Base-by-base conservation (phyloP, 139 green algal species). In the Gonium pectorale region DNA sequence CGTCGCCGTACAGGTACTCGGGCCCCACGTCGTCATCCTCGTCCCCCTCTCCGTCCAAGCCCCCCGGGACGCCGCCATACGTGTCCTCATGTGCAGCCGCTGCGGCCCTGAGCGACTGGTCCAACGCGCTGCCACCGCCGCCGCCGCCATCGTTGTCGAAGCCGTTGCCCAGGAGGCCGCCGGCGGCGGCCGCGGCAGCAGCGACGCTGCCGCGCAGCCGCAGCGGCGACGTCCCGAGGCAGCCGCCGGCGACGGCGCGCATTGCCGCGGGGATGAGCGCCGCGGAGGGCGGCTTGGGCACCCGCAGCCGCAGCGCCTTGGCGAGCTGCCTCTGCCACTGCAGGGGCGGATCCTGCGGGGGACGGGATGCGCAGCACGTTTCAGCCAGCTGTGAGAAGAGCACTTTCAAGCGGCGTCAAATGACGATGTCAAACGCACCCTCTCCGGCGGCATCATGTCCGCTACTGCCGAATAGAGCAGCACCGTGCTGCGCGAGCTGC, bases 391-490 rank as follows among this genome's bases (percentile, higher is more conserved):
- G 46, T 24, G 13, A 54, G 13, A n/a, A n/a, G n/a, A n/a, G n/a
- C n/a, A n/a, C n/a, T n/a, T n/a, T n/a, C n/a, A n/a, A n/a, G n/a
- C n/a, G n/a, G 46, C 46, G 46, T 15, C 15, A 54, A 15, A 54
- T 15, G 46, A 11, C 15, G 46, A 11, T 54, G 46, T 54, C 31
- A 26, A 44, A 31, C 75, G 4, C 41, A 83, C 77, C 77, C 22
- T 49, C 24, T 51, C n/a, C 21, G 77, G 77, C 22, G 77, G 77
- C 43, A 73, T 8, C 77, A 83, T 73, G 62, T 83, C 77, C 19
- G 77, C 77, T 43, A 83, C 77, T 0, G 77, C 77, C 31, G 43
- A 64, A 62, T 83, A 83, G 62, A 73, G 31, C 41, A 83, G 59
- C n/a, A 83, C 77, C 21, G 44, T 43, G 38, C 62, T 41, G 2